These are phyloP conservation scores for Ceratocystis ficicola DNA, from an alignment of 2,329 filamentous ascomycete species.

Conservation along the genomic window DNA sequence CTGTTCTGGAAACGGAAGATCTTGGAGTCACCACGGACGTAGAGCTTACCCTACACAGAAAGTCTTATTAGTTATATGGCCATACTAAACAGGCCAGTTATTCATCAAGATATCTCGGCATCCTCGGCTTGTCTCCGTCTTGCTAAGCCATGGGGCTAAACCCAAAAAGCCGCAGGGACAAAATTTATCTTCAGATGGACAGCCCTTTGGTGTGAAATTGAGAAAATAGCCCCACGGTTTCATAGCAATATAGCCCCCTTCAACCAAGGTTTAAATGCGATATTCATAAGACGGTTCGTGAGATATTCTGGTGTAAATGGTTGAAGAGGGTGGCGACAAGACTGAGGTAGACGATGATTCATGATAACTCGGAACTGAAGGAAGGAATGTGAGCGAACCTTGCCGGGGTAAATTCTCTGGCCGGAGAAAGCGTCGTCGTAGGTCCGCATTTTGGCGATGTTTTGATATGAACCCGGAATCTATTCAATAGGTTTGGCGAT, in stretches of 20 bases:
- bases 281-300: conserved; percentile 1
- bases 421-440: conserved; percentile 56
- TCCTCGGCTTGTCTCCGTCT: conserved; percentile 1
- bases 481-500: conserved; percentile 33
- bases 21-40: conserved; percentile 99
- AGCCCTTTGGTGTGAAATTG: not conserved
- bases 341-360: conserved; percentile 6
- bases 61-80: conserved; percentile 15
- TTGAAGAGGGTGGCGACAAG: conserved; percentile 4
- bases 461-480: conserved; percentile 33
- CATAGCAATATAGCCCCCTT: not conserved
- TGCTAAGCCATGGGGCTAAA: not conserved
- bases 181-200: not conserved
- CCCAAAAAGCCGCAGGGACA: conserved; percentile 11
- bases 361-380: conserved; percentile 9
- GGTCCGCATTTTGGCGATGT: conserved; percentile 45
- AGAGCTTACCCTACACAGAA: conserved; percentile 80
- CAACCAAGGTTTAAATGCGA: not conserved
- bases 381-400: conserved; percentile 38
- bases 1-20: conserved; percentile 99
- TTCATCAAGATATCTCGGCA: conserved; percentile 1
- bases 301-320: not conserved
- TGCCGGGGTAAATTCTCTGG: conserved; percentile 55
- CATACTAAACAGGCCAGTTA: not conserved
- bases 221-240: not conserved